phyloP scores from a whole-genome alignment of 176 grass and related monocot species.

The Eragrostis curvula region DNA sequence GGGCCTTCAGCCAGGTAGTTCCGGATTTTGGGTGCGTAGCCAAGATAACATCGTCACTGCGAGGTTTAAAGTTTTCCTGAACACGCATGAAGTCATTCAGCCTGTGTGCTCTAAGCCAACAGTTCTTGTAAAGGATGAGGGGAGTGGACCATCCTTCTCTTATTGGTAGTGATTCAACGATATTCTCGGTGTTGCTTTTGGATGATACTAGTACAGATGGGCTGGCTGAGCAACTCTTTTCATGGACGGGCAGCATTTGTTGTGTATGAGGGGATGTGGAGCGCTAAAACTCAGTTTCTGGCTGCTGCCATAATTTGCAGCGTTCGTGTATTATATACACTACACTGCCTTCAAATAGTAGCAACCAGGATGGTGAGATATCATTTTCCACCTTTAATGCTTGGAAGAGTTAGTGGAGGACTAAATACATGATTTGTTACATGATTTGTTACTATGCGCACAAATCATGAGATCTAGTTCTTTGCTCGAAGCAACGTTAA shows the following conservation, averaged over 20 bases:
- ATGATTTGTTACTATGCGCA: too few relatives aligned
- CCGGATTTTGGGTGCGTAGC: slow-evolving; percentile 9
- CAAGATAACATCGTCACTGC: slow-evolving; percentile 13
- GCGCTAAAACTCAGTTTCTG: too few relatives aligned
- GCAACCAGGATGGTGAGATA: too few relatives aligned
- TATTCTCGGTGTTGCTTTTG: not conserved
- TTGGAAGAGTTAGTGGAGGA: too few relatives aligned
- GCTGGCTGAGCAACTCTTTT: not conserved
- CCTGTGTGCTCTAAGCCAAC: not conserved
- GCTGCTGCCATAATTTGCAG: too few relatives aligned
- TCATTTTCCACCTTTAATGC: too few relatives aligned
- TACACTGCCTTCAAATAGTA: too few relatives aligned
- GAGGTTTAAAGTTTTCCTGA: not conserved
- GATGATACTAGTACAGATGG: not conserved
- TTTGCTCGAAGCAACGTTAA: too few relatives aligned
- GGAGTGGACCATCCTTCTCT: slow-evolving; percentile 2
- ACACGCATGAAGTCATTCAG: not conserved
- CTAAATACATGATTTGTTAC: too few relatives aligned
- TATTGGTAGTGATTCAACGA: not conserved
- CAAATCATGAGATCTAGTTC: too few relatives aligned
- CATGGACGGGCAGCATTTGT: not conserved
- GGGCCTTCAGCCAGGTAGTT: slow-evolving; percentile 46
- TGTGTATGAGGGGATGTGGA: not conserved
- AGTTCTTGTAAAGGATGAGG: slow-evolving; percentile 11
- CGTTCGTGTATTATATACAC: too few relatives aligned